Conservation (phyloP, 2,329 filamentous ascomycete genomes). For the Ophiocordyceps australis region DNA sequence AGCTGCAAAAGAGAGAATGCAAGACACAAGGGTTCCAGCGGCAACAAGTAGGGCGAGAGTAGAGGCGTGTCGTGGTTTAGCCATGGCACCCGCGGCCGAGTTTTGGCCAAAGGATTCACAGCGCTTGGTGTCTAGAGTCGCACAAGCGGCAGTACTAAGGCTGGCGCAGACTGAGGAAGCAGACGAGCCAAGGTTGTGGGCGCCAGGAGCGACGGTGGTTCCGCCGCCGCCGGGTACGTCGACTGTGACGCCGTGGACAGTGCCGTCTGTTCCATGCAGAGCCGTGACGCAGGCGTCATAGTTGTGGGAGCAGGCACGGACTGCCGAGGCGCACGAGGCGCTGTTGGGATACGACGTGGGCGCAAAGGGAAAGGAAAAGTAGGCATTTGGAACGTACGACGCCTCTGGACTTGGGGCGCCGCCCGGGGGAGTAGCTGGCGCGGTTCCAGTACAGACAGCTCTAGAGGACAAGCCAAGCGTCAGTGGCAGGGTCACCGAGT, state of each 20-base stretch:
- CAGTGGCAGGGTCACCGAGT: too few species aligned
- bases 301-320: conserved; percentile 31
- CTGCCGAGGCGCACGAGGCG: conserved; percentile 31
- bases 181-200: conserved; percentile 19
- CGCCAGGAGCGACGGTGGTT: conserved; percentile 27
- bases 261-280: conserved; percentile 21
- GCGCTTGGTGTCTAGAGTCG: conserved; percentile 19
- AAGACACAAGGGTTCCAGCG: background rate
- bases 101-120: conserved; percentile 13
- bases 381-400: conserved; percentile 36
- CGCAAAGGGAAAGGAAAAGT: conserved; percentile 42
- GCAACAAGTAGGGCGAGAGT: background rate
- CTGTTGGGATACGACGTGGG: conserved; percentile 30
- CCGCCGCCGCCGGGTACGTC: conserved; percentile 33
- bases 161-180: conserved; percentile 37
- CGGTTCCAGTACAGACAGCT: conserved; percentile 36
- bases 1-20: too few species aligned
- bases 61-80: background rate
- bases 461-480: conserved; percentile 12
- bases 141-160: conserved; percentile 32
- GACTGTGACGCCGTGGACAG: conserved; percentile 33
- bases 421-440: conserved; percentile 20
- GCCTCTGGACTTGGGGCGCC: conserved; percentile 16
- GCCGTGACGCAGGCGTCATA: conserved; percentile 33
- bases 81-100: conserved; percentile 1